phyloP scores from a whole-genome alignment of 176 grass and related monocot genomes.

The Avena eriantha region DNA sequence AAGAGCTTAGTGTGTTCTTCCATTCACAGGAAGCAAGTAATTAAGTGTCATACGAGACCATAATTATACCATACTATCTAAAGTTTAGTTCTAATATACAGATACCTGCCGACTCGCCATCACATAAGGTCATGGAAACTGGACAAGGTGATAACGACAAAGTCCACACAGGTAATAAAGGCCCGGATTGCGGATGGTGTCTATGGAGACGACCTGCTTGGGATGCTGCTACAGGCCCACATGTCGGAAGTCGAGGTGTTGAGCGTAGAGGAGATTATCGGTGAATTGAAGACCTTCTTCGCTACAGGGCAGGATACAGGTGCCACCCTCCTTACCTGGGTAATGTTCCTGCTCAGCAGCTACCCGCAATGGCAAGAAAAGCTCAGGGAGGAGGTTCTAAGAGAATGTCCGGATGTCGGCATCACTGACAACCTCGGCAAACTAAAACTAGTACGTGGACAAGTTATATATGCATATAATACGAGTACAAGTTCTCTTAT shows the following conservation, averaged over 20 bases:
- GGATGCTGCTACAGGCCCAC: constrained; percentile 40
- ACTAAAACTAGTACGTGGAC: too few relatives aligned
- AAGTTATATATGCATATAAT: too few relatives aligned
- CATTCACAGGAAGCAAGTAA: too few relatives aligned
- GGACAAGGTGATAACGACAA: constrained; percentile 37
- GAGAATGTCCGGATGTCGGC: too few relatives aligned
- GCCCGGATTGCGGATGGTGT: not conserved
- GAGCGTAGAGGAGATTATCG: constrained; percentile 53
- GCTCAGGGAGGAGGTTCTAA: too few relatives aligned
- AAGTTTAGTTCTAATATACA: not conserved
- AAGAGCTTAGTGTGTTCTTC: too few relatives aligned
- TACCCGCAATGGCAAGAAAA: too few relatives aligned
- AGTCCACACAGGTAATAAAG: constrained; percentile 36
- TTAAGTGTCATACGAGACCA: too few relatives aligned
- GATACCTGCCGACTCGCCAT: constrained; percentile 44
- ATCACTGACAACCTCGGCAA: too few relatives aligned
- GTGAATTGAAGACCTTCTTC: constrained; percentile 60
- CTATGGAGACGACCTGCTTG: constrained; percentile 49
- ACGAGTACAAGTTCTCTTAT: too few relatives aligned
- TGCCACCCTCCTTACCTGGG: constrained; percentile 37
- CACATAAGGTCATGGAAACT: constrained; percentile 29
- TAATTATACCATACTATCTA: too few relatives aligned
- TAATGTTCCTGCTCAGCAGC: too few relatives aligned
- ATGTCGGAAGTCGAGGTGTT: constrained; percentile 4
- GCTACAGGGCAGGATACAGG: constrained; percentile 54